Conservation (phyloP, 2,329 filamentous ascomycete genomes). For the Trichoderma koningii region DNA sequence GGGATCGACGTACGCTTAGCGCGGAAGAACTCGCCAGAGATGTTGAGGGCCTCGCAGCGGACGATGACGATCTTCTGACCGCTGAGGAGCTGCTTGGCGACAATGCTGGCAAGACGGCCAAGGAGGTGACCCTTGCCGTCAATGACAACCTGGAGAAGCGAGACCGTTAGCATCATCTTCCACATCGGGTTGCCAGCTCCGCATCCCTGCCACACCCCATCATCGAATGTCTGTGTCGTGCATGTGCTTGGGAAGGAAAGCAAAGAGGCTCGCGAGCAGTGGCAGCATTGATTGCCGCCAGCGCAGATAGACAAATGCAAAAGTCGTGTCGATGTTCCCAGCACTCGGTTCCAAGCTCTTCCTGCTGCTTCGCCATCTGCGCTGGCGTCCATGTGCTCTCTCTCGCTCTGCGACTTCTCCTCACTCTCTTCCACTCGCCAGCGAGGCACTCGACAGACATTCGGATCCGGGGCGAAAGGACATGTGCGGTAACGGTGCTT, state of each 20-base stretch:
- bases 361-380: slow-evolving; percentile 1
- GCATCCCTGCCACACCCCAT: background rate
- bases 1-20: slow-evolving; percentile 85
- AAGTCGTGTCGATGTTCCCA: background rate
- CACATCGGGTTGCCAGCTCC: slow-evolving; percentile 1
- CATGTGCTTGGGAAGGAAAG: slow-evolving; percentile 1
- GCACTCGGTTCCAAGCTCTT: slow-evolving; percentile 15
- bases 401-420: background rate
- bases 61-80: slow-evolving; percentile 99
- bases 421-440: slow-evolving; percentile 1
- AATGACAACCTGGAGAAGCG: slow-evolving; percentile 77
- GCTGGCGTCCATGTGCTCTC: slow-evolving; percentile 16
- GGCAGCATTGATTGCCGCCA: slow-evolving; percentile 14
- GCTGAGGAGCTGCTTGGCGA: slow-evolving; percentile 98
- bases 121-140: slow-evolving; percentile 99
- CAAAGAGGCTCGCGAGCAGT: slow-evolving; percentile 14
- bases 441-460: slow-evolving; percentile 17
- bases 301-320: background rate
- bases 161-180: slow-evolving; percentile 30
- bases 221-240: background rate
- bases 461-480: slow-evolving; percentile 25
- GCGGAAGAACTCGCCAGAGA: slow-evolving; percentile 99
- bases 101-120: slow-evolving; percentile 95
- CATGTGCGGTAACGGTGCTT: slow-evolving; percentile 9
- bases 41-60: slow-evolving; percentile 98